Evolutionary conservation across 129 eudicot species (phyloP), one percentile per base, ranked within the genome.

Genomic region (Artemisia argyi): DNA sequence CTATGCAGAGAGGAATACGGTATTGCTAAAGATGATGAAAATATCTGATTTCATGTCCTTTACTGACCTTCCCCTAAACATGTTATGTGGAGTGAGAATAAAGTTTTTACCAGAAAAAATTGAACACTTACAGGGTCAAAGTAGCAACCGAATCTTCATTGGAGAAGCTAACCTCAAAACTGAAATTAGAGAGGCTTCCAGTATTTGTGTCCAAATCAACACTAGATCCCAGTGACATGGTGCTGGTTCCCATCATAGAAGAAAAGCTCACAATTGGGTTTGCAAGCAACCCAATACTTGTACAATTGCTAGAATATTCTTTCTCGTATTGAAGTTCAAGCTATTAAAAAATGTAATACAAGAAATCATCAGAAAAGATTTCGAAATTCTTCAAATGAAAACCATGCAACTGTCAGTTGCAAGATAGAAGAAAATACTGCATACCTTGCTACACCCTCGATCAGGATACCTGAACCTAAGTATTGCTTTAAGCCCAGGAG

Each of bases 391-490:
- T 26, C 30, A 26, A 26, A 26, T 3, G 30, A 26, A 26, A 26
- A 26, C 30, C 30, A 26, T 26, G 30, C 30, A 26, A 3, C 30
- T 26, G 30, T 26, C 30, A 26, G 30, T 26, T 2, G 30, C 30
- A 26, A 26, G 30, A 26, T 26, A 26, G 3, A 26, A 60, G 7
- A 14, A 39, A 30, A 44, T 3, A 42, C 12, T 58, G 15, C 78
- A 78, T 73, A 89, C 97, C 94, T 84, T 92, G 84, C 94, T 96
- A 78, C 96, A 92, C 66, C 87, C 84, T 59, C 86, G 96, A 79
- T 86, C 96, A 22, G 97, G 97, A 78, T 86, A 84, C 71, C 47
- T 87, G 73, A 86, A 89, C 88, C 96, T 92, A 19, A 92, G 73
- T 28, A 89, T 92, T 6, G 97, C 64, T 84, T 86, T 92, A 78